Evolutionary conservation across 1,284 basidiomycete species (phyloP).

Genomic region (Stereum hirsutum): DNA sequence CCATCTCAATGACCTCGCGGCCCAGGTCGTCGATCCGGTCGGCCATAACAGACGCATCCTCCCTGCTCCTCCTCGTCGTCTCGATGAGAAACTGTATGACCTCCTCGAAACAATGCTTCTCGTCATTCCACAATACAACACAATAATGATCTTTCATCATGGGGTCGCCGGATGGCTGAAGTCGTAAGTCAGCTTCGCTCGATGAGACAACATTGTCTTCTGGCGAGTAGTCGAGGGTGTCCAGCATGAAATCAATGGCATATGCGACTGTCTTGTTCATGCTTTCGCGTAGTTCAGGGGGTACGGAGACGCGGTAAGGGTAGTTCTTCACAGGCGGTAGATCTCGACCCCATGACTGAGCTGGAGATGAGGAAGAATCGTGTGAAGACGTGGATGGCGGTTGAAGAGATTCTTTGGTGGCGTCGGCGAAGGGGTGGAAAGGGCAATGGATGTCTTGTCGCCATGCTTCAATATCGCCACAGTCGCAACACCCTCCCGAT

Average conservation of each 20-base stretch:
- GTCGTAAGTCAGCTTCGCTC: slow-evolving; percentile 61
- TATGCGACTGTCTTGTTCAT: slow-evolving; percentile 70
- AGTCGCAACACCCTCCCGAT: slow-evolving; percentile 88
- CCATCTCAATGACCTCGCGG: slow-evolving; percentile 80
- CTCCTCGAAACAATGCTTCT: slow-evolving; percentile 92
- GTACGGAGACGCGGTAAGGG: slow-evolving; percentile 44
- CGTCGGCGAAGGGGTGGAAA: slow-evolving; percentile 42
- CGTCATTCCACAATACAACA: slow-evolving; percentile 93
- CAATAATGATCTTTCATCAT: slow-evolving; percentile 76
- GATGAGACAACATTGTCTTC: slow-evolving; percentile 67
- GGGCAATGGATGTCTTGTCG: slow-evolving; percentile 57
- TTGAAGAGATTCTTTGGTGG: slow-evolving; percentile 16
- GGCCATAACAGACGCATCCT: slow-evolving; percentile 59
- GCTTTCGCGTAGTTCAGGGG: slow-evolving; percentile 59
- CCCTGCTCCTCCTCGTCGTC: slow-evolving; percentile 47
- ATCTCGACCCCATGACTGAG: slow-evolving; percentile 30
- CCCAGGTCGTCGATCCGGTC: slow-evolving; percentile 77
- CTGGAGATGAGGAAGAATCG: slow-evolving; percentile 20
- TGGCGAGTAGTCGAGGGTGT: slow-evolving; percentile 80
- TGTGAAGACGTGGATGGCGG: too few relatives aligned
- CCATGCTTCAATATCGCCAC: slow-evolving; percentile 88
- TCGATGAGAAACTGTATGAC: slow-evolving; percentile 77
- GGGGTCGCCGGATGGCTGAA: slow-evolving; percentile 66
- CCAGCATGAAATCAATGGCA: slow-evolving; percentile 78
- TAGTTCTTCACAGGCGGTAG: slow-evolving; percentile 51